Conservation (phyloP, 2,329 filamentous ascomycete genomes). For the Xylaria sp. region DNA sequence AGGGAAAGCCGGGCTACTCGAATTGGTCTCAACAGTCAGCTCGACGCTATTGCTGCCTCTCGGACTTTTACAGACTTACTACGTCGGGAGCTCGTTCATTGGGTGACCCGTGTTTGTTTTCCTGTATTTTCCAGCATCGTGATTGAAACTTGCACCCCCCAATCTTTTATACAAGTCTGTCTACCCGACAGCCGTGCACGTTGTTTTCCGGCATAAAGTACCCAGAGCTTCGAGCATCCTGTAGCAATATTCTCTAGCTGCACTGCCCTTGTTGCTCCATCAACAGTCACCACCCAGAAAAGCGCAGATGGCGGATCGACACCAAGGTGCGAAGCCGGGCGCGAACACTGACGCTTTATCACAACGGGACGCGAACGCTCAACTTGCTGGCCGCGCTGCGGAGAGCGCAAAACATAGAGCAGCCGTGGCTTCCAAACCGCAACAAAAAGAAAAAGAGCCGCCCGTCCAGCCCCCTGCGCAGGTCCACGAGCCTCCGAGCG, state of each 20-base stretch:
- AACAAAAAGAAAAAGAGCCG: constrained; percentile 57
- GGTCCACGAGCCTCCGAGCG: constrained; percentile 58
- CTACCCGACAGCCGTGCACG: neutral
- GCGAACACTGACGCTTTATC: constrained; percentile 59
- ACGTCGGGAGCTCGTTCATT: constrained; percentile 4
- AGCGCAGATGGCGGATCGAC: constrained; percentile 42
- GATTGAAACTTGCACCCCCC: neutral
- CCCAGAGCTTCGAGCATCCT: constrained; percentile 8
- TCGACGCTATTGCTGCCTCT: constrained; percentile 14
- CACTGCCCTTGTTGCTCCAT: constrained; percentile 10
- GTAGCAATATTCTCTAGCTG: constrained; percentile 7
- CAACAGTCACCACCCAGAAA: constrained; percentile 6
- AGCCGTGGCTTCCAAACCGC: constrained; percentile 33
- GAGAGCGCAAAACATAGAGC: constrained; percentile 47
- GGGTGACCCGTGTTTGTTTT: constrained; percentile 9
- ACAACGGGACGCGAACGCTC: constrained; percentile 59
- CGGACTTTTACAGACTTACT: constrained; percentile 19
- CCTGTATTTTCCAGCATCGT: neutral
- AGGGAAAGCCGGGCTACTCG: neutral
- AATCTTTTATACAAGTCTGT: neutral
- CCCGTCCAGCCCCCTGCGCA: constrained; percentile 58
- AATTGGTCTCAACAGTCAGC: constrained; percentile 7
- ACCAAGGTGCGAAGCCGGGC: constrained; percentile 44
- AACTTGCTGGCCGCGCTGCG: constrained; percentile 38
- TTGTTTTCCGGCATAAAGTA: neutral